These are phyloP conservation scores for Blastocystis sp. DNA, from an alignment of 352 stramenopile species.

Conservation along the genomic window DNA sequence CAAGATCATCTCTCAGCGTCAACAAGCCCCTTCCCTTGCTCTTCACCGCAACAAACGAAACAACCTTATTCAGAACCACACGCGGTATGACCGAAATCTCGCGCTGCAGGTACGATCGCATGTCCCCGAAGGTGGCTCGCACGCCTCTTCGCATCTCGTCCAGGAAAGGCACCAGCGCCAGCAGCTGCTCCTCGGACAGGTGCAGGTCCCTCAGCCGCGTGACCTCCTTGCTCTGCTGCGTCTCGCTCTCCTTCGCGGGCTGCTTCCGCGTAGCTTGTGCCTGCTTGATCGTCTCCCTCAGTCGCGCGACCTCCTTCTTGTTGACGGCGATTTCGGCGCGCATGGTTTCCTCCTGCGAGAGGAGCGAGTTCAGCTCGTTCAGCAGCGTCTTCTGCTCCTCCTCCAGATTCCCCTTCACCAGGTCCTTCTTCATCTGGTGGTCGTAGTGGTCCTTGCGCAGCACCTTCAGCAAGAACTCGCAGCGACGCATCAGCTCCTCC, in stretches of 20 bases:
- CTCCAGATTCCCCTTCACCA: neutral
- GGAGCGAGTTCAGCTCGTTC: neutral
- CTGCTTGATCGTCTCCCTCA: neutral
- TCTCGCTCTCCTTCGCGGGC: neutral
- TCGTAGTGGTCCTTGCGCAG: constrained; percentile 23
- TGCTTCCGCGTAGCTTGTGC: neutral
- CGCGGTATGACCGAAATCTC: neutral
- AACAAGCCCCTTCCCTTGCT: neutral
- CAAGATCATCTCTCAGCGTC: neutral
- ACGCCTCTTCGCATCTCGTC: neutral
- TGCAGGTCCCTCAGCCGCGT: neutral
- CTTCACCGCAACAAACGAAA: neutral
- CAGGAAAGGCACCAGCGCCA: constrained; percentile 21
- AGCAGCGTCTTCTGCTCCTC: neutral
- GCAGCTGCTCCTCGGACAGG: neutral
- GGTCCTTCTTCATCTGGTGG: neutral
- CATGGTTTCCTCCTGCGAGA: neutral
- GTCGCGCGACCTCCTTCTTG: no score
- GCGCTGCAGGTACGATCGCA: neutral
- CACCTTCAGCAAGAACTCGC: constrained; percentile 18
- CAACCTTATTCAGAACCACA: neutral
- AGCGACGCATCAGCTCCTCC: constrained; percentile 18
- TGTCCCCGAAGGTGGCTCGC: neutral
- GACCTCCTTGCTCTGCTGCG: neutral
- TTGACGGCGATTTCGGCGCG: no score